Evolutionary conservation across 257 asterid genomes (phyloP).

Genomic region (Echium plantagineum): DNA sequence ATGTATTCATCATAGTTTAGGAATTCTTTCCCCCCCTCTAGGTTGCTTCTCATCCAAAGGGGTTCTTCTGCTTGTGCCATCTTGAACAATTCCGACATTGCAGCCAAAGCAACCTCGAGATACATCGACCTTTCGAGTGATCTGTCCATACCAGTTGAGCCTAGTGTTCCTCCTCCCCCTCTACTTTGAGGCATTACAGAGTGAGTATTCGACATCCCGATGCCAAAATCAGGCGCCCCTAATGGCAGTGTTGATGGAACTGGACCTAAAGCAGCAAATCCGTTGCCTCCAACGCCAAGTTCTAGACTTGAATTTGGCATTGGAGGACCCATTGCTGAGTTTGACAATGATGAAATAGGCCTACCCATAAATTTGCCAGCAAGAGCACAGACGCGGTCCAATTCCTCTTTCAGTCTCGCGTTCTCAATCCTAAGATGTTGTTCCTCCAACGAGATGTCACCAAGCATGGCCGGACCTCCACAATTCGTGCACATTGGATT

Average conservation of each 20-base stretch:
- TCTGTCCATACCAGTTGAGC: constrained; percentile 26
- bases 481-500: constrained; percentile 46
- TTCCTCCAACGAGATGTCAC: constrained; percentile 43
- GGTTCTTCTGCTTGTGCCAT: constrained; percentile 65
- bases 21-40: constrained; percentile 45
- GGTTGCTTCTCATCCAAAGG: constrained; percentile 59
- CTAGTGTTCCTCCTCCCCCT: constrained; percentile 6
- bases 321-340: constrained; percentile 25
- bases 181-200: constrained; percentile 19
- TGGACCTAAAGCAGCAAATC: constrained; percentile 27
- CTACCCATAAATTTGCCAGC: constrained; percentile 51
- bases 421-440: constrained; percentile 48
- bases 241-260: constrained; percentile 26
- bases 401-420: constrained; percentile 36
- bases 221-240: constrained; percentile 37
- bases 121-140: constrained; percentile 71
- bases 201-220: constrained; percentile 27
- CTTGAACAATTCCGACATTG: constrained; percentile 80
- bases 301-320: constrained; percentile 56
- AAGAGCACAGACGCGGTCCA: constrained; percentile 45
- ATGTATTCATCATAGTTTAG: constrained; percentile 36
- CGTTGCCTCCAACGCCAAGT: constrained; percentile 68
- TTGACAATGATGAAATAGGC: constrained; percentile 23
- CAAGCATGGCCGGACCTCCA: constrained; percentile 50
- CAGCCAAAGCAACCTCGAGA: constrained; percentile 69